These are phyloP conservation scores for Cyclanthera cordifolia DNA, from an alignment of 306 rosid genomes.

Conservation along the genomic window DNA sequence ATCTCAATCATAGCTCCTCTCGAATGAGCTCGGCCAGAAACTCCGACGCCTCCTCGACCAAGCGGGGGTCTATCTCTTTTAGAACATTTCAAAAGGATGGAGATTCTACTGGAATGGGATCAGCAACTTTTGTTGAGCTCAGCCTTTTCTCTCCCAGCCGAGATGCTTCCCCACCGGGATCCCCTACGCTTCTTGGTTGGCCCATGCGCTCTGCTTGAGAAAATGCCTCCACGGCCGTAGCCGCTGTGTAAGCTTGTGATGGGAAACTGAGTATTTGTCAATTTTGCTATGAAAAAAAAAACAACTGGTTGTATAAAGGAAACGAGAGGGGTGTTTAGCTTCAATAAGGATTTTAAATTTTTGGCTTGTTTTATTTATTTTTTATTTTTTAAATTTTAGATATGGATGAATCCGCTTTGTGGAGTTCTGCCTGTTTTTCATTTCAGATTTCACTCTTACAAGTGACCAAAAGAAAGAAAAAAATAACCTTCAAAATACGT, in stretches of 20 bases:
- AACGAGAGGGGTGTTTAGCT: slow-evolving; percentile 48
- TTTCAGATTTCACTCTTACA: neutral
- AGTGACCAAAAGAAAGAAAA: too few relatives aligned
- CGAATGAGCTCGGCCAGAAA: slow-evolving; percentile 45
- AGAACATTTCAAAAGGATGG: slow-evolving; percentile 52
- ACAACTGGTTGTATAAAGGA: slow-evolving; percentile 53
- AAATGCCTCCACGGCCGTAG: neutral
- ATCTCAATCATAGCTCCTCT: slow-evolving; percentile 35
- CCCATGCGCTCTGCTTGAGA: slow-evolving; percentile 49
- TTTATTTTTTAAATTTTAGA: neutral
- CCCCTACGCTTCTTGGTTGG: slow-evolving; percentile 83
- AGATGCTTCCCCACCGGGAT: slow-evolving; percentile 59
- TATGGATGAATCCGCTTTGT: neutral
- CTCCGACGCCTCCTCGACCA: slow-evolving; percentile 69
- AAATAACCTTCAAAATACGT: too few relatives aligned
- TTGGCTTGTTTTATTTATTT: slow-evolving; percentile 33
- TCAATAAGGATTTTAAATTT: slow-evolving; percentile 50
- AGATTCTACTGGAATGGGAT: slow-evolving; percentile 34
- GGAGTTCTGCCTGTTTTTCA: neutral
- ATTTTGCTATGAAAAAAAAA: slow-evolving; percentile 58
- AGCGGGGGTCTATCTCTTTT: slow-evolving; percentile 82
- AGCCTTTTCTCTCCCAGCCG: slow-evolving; percentile 85
- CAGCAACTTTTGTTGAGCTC: slow-evolving; percentile 71
- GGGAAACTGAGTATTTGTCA: slow-evolving; percentile 43
- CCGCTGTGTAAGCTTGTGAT: too few relatives aligned